A percentile compares a stretch with the other conserved stretches of the same genome.
Evolutionary conservation across 2,329 filamentous ascomycete genomes (phyloP).

Genomic region (Alternaria hordeiaustralica): DNA sequence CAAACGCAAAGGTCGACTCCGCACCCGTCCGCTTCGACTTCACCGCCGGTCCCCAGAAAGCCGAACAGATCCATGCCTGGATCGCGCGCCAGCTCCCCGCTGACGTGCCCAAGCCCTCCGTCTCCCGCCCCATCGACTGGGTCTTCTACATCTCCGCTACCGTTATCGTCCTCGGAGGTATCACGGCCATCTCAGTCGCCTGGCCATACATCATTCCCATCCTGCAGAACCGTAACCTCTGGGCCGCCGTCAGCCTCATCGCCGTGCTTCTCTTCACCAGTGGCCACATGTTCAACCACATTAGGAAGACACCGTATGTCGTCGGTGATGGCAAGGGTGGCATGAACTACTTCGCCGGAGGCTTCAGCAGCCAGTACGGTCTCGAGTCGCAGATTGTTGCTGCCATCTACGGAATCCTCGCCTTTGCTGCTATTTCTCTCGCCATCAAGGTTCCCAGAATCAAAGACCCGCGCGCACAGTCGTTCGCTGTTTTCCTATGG

Average conservation of each 20-base stretch:
- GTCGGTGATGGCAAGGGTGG: conserved; percentile 83
- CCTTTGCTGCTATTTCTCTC: conserved; percentile 90
- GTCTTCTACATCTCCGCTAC: conserved; percentile 72
- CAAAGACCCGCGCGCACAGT: conserved; percentile 75
- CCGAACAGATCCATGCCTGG: conserved; percentile 82
- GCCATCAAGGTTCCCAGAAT: conserved; percentile 93
- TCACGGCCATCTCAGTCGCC: conserved; percentile 73
- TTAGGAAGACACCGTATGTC: conserved; percentile 93
- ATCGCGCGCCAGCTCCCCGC: conserved; percentile 75
- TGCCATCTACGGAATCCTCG: conserved; percentile 80
- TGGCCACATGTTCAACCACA: conserved; percentile 99
- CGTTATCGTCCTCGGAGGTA: conserved; percentile 71
- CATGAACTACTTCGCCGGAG: conserved; percentile 85
- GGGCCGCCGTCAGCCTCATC: conserved; percentile 89
- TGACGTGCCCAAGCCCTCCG: conserved; percentile 71
- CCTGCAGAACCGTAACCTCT: conserved; percentile 88
- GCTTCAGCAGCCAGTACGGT: conserved; percentile 93
- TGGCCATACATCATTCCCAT: conserved; percentile 82
- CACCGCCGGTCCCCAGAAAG: conserved; percentile 71
- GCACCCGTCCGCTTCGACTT: conserved; percentile 87
- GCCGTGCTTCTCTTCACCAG: conserved; percentile 90
- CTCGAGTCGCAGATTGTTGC: conserved; percentile 96
- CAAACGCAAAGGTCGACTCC: conserved; percentile 72
- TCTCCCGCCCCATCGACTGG: conserved; percentile 89
- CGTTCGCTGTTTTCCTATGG: conserved; percentile 82